These are phyloP conservation scores for Trichoderma parareesei DNA, from an alignment of 495 filamentous ascomycete species.

Conservation along the genomic window DNA sequence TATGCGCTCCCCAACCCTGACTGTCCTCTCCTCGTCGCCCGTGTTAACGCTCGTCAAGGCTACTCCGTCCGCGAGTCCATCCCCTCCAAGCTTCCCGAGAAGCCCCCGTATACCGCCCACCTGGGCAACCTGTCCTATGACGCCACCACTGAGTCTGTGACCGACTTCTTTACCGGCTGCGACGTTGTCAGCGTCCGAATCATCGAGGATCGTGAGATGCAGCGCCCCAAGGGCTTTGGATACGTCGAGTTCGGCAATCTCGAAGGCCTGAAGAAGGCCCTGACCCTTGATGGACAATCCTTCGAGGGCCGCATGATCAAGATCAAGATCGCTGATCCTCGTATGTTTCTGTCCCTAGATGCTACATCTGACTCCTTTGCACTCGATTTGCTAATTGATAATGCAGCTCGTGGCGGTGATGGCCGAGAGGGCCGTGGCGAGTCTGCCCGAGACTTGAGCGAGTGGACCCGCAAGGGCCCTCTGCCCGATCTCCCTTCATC, in stretches of 20 bases:
- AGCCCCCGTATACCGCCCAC: conserved; percentile 91
- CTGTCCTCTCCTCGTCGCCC: not conserved
- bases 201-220: conserved; percentile 87
- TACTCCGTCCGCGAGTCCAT: conserved; percentile 71
- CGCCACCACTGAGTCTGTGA: conserved; percentile 69
- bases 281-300: conserved; percentile 67
- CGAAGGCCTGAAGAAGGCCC: conserved; percentile 84
- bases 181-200: conserved; percentile 83
- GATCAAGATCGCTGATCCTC: conserved; percentile 53
- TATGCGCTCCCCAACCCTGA: conserved; percentile 16
- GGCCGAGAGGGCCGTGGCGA: conserved; percentile 36
- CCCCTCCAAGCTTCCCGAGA: conserved; percentile 64
- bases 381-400: conserved; percentile 11
- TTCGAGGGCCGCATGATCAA: conserved; percentile 83
- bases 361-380: not conserved
- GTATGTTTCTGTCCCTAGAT: conserved; percentile 21
- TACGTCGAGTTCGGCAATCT: conserved; percentile 89
- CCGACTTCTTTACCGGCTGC: conserved; percentile 78
- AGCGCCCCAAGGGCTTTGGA: conserved; percentile 92
- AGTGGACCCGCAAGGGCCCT: conserved; percentile 88
- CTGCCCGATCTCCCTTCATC: conserved; percentile 35
- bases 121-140: conserved; percentile 95
- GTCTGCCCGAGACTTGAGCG: conserved; percentile 54
- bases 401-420: conserved; percentile 11
- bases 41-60: conserved; percentile 26